Base-by-base conservation (phyloP, 495 filamentous ascomycete genomes). In the Aspergillus conjunctus region DNA sequence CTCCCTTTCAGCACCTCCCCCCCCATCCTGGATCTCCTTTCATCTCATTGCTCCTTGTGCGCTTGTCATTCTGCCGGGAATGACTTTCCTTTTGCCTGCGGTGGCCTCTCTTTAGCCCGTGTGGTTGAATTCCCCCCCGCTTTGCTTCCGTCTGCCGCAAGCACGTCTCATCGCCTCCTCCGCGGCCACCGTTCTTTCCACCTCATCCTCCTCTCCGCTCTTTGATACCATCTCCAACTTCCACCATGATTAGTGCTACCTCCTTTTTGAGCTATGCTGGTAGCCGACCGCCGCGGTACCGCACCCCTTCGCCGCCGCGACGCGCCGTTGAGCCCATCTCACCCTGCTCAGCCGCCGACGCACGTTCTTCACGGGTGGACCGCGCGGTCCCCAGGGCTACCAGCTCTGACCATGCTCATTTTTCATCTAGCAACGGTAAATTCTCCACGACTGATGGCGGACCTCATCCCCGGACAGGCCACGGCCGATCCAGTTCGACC, bases 291-390 rank as follows among this genome's bases (percentile, higher is more conserved):
- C 68, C 72, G 52, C 73, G 75, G 52, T 84, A 84, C 70, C 79
- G 78, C 65, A 84, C 81, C 57, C 81, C 81, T 61, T 83, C 81
- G 7, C 81, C 81, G 66, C 81, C 81, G 71, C 69, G 73, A 74
- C 72, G 79, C 76, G 79, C 80, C 63, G 73, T 82, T 62, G 79
- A 83, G 60, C 79, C 80, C 56, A 78, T 81, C 64, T 81, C 80
- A 49, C 80, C 81, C 21, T 73, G 72, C 59, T 68, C 62, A 17
- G 64, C 69, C 58, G 54, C 65, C 58, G 75, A 77, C 54, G 58
- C 68, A 58, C 70, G 68, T 51, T 54, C 69, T 44, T 66, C 71
- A 3, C 71, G 70, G 76, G 51, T 67, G 44, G 71, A 74, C 56
- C 74, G 73, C 68, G 65, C 57, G 43, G 45, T 66, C 39, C 62